A percentile compares a stretch with the other conserved stretches of the same genome.
Conservation (phyloP, 345 rosid genomes). For the Gynandropsis gynandra region DNA sequence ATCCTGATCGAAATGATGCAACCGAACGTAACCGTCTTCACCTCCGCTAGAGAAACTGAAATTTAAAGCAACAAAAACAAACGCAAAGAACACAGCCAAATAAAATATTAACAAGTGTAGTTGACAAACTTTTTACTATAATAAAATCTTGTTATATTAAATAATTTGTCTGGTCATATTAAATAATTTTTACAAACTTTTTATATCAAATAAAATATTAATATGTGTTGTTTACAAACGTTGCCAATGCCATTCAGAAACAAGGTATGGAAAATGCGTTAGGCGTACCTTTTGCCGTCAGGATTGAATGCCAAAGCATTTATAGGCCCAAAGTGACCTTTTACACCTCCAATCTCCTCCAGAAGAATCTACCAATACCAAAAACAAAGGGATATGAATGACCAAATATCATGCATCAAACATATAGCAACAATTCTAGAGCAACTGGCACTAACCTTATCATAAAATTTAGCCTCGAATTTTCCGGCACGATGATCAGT, state of each 20-base stretch:
- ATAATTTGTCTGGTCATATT: background rate
- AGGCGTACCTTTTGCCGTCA: slow-evolving; percentile 75
- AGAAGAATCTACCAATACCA: slow-evolving; percentile 51
- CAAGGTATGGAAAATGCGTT: too few species aligned
- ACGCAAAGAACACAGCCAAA: slow-evolving; percentile 3
- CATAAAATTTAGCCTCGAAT: slow-evolving; percentile 91
- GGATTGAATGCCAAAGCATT: slow-evolving; percentile 96
- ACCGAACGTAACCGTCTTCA: slow-evolving; percentile 90
- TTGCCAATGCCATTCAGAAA: too few species aligned
- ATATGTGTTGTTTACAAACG: background rate
- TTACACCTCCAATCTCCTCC: slow-evolving; percentile 94
- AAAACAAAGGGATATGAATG: background rate
- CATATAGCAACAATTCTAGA: background rate
- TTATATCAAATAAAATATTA: slow-evolving; percentile 1
- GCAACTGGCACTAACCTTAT: slow-evolving; percentile 28
- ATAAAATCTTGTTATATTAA: too few species aligned
- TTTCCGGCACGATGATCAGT: slow-evolving; percentile 98
- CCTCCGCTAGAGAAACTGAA: slow-evolving; percentile 93
- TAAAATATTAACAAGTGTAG: background rate
- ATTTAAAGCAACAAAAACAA: background rate
- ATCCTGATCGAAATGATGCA: slow-evolving; percentile 88
- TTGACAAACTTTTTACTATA: too few species aligned
- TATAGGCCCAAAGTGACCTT: slow-evolving; percentile 97
- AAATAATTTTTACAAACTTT: too few species aligned
- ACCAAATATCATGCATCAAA: too few species aligned